Base-by-base conservation (phyloP, 768 basidiomycete genomes). In the Xerocomus brunneocitrinus region DNA sequence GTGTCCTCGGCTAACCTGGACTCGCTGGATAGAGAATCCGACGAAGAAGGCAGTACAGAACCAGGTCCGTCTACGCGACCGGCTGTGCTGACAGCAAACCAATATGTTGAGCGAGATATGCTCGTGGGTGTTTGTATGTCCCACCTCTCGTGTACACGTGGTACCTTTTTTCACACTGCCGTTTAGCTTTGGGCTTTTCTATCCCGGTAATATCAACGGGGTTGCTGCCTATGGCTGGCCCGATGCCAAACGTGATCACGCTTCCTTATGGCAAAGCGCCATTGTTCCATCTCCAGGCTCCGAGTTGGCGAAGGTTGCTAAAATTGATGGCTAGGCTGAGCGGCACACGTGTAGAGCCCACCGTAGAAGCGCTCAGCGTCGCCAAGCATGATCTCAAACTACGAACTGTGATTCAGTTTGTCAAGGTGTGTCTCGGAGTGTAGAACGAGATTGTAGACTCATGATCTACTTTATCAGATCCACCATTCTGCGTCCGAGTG, bases 371-470 rank as follows among this genome's bases (percentile, higher is more conserved):
- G 1, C 69, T 87, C 58, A 79, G 82, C 1, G 68, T 77, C 0
- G 72, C 77, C 30, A 84, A 83, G 61, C 72, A 72, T 16, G 79
- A 79, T 5, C 73, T 84, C 47, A 78, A 77, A 55, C 70, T 92
- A 42, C 83, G 90, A 39, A 84, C 84, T 0, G 86, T 91, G 0
- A 70, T 92, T 51, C 89, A 91, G 61, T 89, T 91, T 61, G 76
- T 89, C 47, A 87, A 83, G 75, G 89, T 88, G 59, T 49, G 78
- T 60, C 34, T 8, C 48, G 41, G 13, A 44, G 31, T 19, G 32
- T 32, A 40, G 50, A 12, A 45, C 22, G 36, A 34, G 27, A 9
- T 0, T 13, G 10, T 34, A 9, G 9, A 36, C 54, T 57, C 42
- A 56, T 42, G 28, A 12, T 16, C 10, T 19, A 43, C 28, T 31